Evolutionary conservation across 2,329 filamentous ascomycete species (phyloP).

Genomic region (Fusarium kyushuense): DNA sequence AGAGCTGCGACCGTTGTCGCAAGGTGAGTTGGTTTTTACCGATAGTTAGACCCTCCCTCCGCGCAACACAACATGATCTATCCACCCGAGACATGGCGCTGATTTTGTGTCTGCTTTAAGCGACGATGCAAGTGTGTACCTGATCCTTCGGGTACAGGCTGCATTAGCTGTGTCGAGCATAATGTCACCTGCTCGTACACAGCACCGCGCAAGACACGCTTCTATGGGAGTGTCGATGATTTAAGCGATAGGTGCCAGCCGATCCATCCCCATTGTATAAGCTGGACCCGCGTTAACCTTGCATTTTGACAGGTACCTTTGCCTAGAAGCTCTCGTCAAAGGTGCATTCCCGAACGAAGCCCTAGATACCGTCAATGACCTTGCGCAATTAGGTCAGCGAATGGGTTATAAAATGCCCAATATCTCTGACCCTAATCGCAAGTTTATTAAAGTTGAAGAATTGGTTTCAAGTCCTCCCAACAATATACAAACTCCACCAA

Average conservation of each 20-base stretch:
- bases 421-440: slow-evolving; percentile 35
- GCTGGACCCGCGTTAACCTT: neutral
- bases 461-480: slow-evolving; percentile 14
- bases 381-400: slow-evolving; percentile 48
- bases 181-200: slow-evolving; percentile 52
- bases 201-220: slow-evolving; percentile 52
- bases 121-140: slow-evolving; percentile 54
- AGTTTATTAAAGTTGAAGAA: slow-evolving; percentile 33
- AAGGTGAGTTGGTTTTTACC: slow-evolving; percentile 44
- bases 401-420: slow-evolving; percentile 54
- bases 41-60: neutral
- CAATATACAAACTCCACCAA: neutral
- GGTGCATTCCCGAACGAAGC: slow-evolving; percentile 52
- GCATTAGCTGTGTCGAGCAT: slow-evolving; percentile 52
- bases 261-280: neutral
- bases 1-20: slow-evolving; percentile 54
- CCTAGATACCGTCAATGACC: slow-evolving; percentile 47
- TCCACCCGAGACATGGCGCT: neutral
- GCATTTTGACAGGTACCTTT: slow-evolving; percentile 48
- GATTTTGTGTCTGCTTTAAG: slow-evolving; percentile 33
- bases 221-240: slow-evolving; percentile 55
- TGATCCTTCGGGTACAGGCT: slow-evolving; percentile 47
- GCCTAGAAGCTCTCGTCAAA: slow-evolving; percentile 54
- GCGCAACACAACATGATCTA: neutral
- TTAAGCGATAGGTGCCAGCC: slow-evolving; percentile 50